Evolutionary conservation across 805 yeast species (phyloP), one percentile per base, ranked within the genome.

Genomic region (Zygosaccharomyces rouxii): DNA sequence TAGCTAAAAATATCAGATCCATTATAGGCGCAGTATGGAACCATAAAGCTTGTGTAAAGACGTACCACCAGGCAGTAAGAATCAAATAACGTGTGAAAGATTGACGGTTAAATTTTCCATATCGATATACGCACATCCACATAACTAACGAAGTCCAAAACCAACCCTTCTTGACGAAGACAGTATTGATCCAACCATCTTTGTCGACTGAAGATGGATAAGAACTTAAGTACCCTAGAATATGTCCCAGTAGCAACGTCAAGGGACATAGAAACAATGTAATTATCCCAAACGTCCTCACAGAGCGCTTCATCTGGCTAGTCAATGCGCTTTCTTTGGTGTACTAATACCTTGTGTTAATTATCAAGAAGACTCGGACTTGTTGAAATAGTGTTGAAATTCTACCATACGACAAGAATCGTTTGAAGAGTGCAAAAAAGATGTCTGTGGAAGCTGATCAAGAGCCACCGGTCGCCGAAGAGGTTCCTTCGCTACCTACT

Each of bases 131-230:
- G 33, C 60, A 59, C 57, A 57, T 58, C 59, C 60, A 56, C 18
- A 59, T 53, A 3, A 74, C 73, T 3, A 76, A 4, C 0, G 80
- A 66, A 1, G 96, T 89, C 98, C 97, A 94, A 13, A 80, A 74
- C 98, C 98, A 94, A 2, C 97, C 98, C 22, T 75, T 76, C 59
- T 92, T 94, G 33, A 92, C 97, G 63, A 94, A 87, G 5, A 76
- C 41, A 18, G 75, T 75, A 66, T 92, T 92, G 51, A 90, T 61
- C 14, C 89, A 28, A 61, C 88, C 89, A 44, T 77, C 74, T 68
- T 87, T 89, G 48, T 81, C 72, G 11, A 49, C 54, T 38, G 47
- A 46, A 16, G 25, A 46, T 39, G 42, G 46, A 73, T 26, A 35
- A 11, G 55, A 48, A 77, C 66, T 47, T 19, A 48, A 75, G 77